phyloP scores from a whole-genome alignment of 768 basidiomycete genomes.

The Candolleomyces eurysporus region DNA sequence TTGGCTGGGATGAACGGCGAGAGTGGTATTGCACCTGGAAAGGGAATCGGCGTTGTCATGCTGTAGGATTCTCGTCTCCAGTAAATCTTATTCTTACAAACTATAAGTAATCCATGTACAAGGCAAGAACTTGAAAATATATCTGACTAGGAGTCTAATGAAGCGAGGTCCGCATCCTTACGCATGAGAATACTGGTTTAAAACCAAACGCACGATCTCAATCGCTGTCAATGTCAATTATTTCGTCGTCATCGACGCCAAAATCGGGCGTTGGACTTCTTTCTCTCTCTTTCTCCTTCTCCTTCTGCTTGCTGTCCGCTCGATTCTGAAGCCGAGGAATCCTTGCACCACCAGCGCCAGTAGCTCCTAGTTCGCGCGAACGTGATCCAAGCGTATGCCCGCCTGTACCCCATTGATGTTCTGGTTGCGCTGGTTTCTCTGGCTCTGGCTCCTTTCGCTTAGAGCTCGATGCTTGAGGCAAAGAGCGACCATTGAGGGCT shows the following conservation, averaged over 20 bases:
- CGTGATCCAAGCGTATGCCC: conserved; percentile 51
- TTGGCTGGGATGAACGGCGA: conserved; percentile 67
- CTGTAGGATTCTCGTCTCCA: conserved; percentile 43
- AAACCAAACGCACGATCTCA: background rate
- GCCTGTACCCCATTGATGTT: conserved; percentile 39
- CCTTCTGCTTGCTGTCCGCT: conserved; percentile 30
- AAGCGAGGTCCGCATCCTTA: background rate
- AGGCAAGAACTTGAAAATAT: background rate
- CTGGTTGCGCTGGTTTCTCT: conserved; percentile 46
- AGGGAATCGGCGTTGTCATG: conserved; percentile 93
- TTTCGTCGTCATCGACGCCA: conserved; percentile 83
- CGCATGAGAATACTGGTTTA: conserved; percentile 11
- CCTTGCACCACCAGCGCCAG: conserved; percentile 56
- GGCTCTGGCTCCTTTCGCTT: conserved; percentile 51
- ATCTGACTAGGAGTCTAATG: background rate
- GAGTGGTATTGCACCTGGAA: conserved; percentile 58
- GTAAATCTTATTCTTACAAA: background rate
- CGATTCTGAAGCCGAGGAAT: conserved; percentile 45
- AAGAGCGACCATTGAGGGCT: conserved; percentile 56
- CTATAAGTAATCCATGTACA: conserved; percentile 1
- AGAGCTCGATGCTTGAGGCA: conserved; percentile 29
- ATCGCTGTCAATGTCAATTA: conserved; percentile 76
- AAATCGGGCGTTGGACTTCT: conserved; percentile 77
- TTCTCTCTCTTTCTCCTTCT: conserved; percentile 38
- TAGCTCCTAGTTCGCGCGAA: conserved; percentile 37